Percentiles rank a stretch among this genome's conserved stretches.
These are phyloP conservation scores for Pythium plurisporium DNA, from an alignment of 352 stramenopile genomes.

Conservation along the genomic window DNA sequence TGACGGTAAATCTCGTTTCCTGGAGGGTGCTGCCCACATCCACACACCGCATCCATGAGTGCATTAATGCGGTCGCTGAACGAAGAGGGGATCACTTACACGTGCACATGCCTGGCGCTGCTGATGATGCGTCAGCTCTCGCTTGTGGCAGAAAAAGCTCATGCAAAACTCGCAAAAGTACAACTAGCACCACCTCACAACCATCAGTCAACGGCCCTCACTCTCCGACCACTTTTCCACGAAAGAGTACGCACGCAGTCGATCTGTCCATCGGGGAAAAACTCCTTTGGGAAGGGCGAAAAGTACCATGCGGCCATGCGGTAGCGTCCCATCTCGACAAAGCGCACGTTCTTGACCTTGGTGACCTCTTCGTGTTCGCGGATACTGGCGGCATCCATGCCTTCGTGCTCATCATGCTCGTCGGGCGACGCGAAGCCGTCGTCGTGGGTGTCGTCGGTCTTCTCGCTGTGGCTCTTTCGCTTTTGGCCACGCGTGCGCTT, in stretches of 20 bases:
- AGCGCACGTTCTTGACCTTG: slow-evolving; percentile 97
- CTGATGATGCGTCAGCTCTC: slow-evolving; percentile 61
- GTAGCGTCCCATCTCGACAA: slow-evolving; percentile 92
- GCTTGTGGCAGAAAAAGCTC: slow-evolving; percentile 82
- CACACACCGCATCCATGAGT: not conserved
- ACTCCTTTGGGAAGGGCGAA: slow-evolving; percentile 96
- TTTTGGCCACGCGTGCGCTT: slow-evolving; percentile 67
- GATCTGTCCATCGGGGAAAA: slow-evolving; percentile 81
- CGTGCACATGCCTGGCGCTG: slow-evolving; percentile 57
- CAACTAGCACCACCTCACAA: slow-evolving; percentile 36
- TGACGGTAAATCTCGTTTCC: slow-evolving; percentile 93
- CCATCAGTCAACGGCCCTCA: not conserved
- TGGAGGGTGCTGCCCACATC: slow-evolving; percentile 49
- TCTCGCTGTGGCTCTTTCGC: slow-evolving; percentile 44
- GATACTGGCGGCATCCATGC: slow-evolving; percentile 96
- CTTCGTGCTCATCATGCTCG: slow-evolving; percentile 97
- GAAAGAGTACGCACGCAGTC: slow-evolving; percentile 50
- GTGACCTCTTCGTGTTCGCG: slow-evolving; percentile 98
- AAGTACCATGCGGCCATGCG: slow-evolving; percentile 98
- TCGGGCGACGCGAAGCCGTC: slow-evolving; percentile 83
- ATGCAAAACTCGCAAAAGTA: slow-evolving; percentile 91
- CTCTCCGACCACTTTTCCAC: not conserved
- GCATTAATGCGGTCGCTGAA: not conserved
- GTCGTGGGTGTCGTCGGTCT: slow-evolving; percentile 37
- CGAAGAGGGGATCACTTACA: slow-evolving; percentile 26